Base-by-base conservation (phyloP, 2,329 filamentous ascomycete genomes). In the Arachnomyces sp. region DNA sequence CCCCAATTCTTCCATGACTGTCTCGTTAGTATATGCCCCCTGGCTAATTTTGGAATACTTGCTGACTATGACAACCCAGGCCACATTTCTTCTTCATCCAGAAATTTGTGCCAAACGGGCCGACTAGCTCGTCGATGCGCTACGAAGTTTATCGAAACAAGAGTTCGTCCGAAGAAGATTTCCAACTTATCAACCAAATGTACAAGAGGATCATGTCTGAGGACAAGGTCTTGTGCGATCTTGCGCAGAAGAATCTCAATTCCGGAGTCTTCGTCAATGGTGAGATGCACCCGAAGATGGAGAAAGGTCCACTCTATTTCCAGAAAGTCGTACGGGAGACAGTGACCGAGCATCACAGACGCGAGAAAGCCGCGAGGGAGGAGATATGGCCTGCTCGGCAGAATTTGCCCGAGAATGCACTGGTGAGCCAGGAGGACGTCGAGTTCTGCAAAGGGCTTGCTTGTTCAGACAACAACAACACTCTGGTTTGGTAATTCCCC, bases 1-100 rank as follows among this genome's bases (percentile, higher is more conserved):
- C 42, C 58, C 58, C 2, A 51, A 51, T 15, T 47, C 56, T 9
- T 54, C 51, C 28, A 55, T 59, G 49, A 57, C 57, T 18, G 49
- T 60, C 14, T 54, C 56, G 54, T 55, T 43, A 49, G 55, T 54
- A 51, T 25, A 25, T 9, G 5, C 20, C 5, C 5, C 9, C 20
- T 2, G 64, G 73, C n/a, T n/a, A 31, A 42, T 38, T 39, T 17
- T 4, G 37, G 17, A 11, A 36, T 25, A 25, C 9, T 25, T 25
- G 20, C 20, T 25, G 9, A 25, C 9, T 5, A 5, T 25, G 20
- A 25, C 9, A 25, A 25, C 5, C 32, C 45, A 74, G 72, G 11
- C 69, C 73, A n/a, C 66, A 80, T 58, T 80, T 80, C 58, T 73
- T 81, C 60, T 77, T 78, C 64, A 72, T 80, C 40, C 76, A 80